Base-by-base conservation (phyloP, 73 alveolate species). In the Paramecium pentaurelia region DNA sequence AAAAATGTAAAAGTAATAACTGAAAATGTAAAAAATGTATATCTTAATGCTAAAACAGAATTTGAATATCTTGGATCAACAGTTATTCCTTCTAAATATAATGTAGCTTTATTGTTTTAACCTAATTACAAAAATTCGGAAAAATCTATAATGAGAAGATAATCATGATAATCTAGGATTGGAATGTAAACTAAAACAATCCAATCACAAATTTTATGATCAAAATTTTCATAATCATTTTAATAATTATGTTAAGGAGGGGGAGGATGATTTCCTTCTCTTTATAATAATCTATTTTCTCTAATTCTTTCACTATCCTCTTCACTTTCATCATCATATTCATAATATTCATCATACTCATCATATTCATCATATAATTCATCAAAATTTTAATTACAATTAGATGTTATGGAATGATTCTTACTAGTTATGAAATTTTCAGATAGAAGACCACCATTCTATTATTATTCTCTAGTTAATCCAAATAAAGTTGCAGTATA, bases 401-500 rank as follows among this genome's bases (percentile, higher is more conserved):
- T 32, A 1, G 47, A 2, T 64, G 84, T 12, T 64, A 64, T 64
- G 0, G 84, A 25, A 64, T 64, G 84, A 64, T 32, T 12, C 30
- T 64, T 64, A 64, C 47, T 34, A 25, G 22, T 42, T 9, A 64
- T 34, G 4, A 64, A 34, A 28, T 64, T 3, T 28, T 64, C 51
- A 64, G 25, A 3, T 18, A 64, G 25, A 0, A 22, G 14, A 54
- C 11, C 16, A 9, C 84, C 47, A 14, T 28, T 34, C 28, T 32
- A 1, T 7, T 20, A 25, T 64, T 14, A 12, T 14, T 28, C 54
- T 32, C 1, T 22, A 32, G 70, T 64, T 10, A 64, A 34, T 9
- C 84, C 84, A 64, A 64, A 64, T 64, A 64, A 64, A 3, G 84
- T 64, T 12, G 84, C 84, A 11, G 84, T 64, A 28, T 64, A 64